Evolutionary conservation across 306 rosid genomes (phyloP).

Genomic region (Argentina anserina): DNA sequence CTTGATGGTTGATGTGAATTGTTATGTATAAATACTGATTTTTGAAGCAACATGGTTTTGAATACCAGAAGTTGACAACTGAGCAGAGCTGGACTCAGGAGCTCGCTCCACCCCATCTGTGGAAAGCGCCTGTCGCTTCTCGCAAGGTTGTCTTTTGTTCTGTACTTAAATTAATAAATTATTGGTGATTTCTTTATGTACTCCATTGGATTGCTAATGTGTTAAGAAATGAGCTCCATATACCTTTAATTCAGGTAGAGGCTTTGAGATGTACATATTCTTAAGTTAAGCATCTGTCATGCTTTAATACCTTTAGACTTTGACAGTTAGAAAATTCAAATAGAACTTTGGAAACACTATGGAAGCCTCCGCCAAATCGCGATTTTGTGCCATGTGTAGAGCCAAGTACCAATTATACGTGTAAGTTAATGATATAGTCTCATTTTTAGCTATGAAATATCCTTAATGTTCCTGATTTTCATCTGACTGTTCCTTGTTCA

Average conservation of each 20-base stretch:
- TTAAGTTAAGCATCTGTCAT: constrained; percentile 40
- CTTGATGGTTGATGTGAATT: constrained; percentile 12
- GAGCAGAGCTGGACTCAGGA: constrained; percentile 82
- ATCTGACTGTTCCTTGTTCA: constrained; percentile 33
- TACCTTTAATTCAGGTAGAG: background rate
- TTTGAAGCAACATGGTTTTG: constrained; percentile 49
- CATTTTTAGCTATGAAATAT: background rate
- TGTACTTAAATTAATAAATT: background rate
- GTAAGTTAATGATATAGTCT: constrained; percentile 33
- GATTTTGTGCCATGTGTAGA: constrained; percentile 66
- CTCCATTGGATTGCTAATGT: background rate
- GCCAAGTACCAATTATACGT: constrained; percentile 58
- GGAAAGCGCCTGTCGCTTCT: constrained; percentile 54
- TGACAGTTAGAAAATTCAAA: constrained; percentile 52
- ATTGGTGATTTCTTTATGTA: background rate
- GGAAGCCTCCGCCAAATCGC: constrained; percentile 73
- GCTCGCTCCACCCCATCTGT: constrained; percentile 57
- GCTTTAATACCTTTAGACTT: constrained; percentile 45
- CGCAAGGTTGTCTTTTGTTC: constrained; percentile 58
- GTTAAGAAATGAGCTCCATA: background rate
- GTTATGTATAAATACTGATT: constrained; percentile 10
- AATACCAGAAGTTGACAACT: constrained; percentile 43
- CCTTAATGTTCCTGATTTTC: constrained; percentile 17
- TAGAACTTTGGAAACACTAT: constrained; percentile 47
- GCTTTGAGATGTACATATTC: constrained; percentile 13